Percentiles rank a stretch among this genome's conserved stretches.
Evolutionary conservation across 1,139 yeast genomes (phyloP).

Genomic region (Sugiyamaella pinicola): DNA sequence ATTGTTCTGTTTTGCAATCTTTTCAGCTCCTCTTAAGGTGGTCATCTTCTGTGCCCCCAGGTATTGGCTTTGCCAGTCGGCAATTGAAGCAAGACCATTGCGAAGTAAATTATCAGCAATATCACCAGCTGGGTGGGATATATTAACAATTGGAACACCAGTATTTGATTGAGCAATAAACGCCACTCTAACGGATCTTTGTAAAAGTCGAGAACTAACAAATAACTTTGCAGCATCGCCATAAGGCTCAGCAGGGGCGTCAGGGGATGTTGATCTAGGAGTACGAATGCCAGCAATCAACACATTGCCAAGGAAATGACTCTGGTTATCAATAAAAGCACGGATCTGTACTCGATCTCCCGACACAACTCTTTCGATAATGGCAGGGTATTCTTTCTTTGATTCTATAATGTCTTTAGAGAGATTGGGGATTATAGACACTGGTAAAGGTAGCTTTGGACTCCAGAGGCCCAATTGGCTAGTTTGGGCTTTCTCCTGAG

Average conservation of each 20-base stretch:
- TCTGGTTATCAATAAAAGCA: constrained; percentile 50
- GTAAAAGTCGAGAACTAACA: constrained; percentile 68
- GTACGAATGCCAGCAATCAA: constrained; percentile 72
- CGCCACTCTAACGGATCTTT: constrained; percentile 60
- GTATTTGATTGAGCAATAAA: constrained; percentile 57
- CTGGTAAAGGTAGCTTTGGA: constrained; percentile 30
- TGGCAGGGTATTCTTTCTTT: constrained; percentile 51
- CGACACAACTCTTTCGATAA: constrained; percentile 73
- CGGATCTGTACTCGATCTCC: constrained; percentile 76
- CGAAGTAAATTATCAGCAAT: constrained; percentile 68
- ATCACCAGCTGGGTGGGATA: constrained; percentile 73
- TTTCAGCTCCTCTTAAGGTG: constrained; percentile 64
- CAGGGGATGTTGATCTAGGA: constrained; percentile 64
- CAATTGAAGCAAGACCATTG: constrained; percentile 71
- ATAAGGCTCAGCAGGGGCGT: constrained; percentile 44
- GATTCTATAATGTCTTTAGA: constrained; percentile 36
- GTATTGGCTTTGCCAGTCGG: constrained; percentile 80
- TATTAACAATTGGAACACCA: constrained; percentile 59
- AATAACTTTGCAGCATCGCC: constrained; percentile 69
- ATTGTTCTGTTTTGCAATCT: constrained; percentile 61
- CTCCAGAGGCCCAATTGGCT: constrained; percentile 62
- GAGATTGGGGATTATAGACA: constrained; percentile 44
- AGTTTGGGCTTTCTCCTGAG: constrained; percentile 56
- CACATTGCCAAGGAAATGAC: constrained; percentile 55
- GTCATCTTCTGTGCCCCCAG: constrained; percentile 70